Conservation (phyloP, 257 asterid species). For the Capsicum rhomboideum region DNA sequence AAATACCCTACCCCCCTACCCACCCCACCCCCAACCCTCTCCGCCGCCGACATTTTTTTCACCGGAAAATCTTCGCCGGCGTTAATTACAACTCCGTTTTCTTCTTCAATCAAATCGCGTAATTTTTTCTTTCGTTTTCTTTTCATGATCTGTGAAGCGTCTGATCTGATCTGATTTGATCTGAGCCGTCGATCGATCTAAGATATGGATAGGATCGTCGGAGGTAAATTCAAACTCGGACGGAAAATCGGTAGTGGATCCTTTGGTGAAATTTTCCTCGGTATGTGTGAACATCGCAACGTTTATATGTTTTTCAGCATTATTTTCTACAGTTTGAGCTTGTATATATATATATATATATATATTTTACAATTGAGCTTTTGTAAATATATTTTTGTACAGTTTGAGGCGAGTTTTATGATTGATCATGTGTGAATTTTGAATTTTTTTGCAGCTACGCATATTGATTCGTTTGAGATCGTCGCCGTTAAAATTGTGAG, state of each 20-base stretch:
- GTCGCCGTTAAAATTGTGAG: conserved; percentile 97
- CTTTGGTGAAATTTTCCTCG: conserved; percentile 85
- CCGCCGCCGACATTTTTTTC: neutral
- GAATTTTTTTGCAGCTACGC: conserved; percentile 61
- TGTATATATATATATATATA: neutral
- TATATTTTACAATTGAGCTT: conserved; percentile 1
- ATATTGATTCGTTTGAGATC: conserved; percentile 80
- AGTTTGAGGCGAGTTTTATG: neutral
- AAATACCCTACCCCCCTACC: neutral
- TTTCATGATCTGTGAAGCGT: neutral
- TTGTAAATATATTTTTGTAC: neutral
- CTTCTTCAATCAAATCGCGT: neutral
- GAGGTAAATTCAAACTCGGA: conserved; percentile 90
- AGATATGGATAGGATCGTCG: conserved; percentile 76
- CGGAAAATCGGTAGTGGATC: conserved; percentile 99
- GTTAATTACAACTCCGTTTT: neutral
- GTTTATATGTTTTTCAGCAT: neutral
- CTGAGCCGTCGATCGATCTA: conserved; percentile 1
- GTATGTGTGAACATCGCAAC: conserved; percentile 32
- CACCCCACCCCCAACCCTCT: neutral
- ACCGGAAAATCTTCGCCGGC: neutral
- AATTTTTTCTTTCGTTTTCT: neutral
- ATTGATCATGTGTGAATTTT: neutral
- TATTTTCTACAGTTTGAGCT: too few species aligned
- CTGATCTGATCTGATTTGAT: conserved; percentile 27